Evolutionary conservation across 2,329 filamentous ascomycete genomes (phyloP), one percentile per base, ranked within the genome.

Genomic region (Neocatenulostroma microsporum): DNA sequence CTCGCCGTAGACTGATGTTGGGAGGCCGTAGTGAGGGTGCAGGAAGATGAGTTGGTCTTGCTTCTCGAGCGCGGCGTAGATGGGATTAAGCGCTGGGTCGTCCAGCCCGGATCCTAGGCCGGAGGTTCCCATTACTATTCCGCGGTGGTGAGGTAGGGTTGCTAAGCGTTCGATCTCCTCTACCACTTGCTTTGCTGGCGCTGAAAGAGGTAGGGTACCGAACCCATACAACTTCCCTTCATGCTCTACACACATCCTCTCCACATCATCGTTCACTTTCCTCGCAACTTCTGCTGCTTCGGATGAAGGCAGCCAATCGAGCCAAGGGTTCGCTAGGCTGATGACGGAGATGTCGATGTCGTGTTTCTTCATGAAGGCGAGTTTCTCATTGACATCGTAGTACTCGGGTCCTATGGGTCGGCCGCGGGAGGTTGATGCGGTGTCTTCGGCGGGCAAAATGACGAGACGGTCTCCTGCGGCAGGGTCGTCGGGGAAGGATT

Each of bases 11-110:
- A 93, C 84, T 7, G 78, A 74, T 41, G 75, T 74, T 0, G 86
- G 87, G 2, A 95, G 73, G 1, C 88, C 88, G 57, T 95, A 94
- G 62, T 95, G 88, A 19, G 88, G 88, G 61, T 95, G 88, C 34
- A 95, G 61, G 64, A 95, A 95, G 32, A 94, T 68, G 17, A 83
- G 67, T 21, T 85, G 67, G 6, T 68, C 60, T 0, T 74, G 73
- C 26, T 73, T 70, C 27, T 84, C 76, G 1, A 95, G 62, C 0
- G 80, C 78, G 9, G 70, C 59, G 61, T 86, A 84, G 9, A 95
- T 72, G 0, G 82, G 78, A 23, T 89, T 71, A 18, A 95, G 64
- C 1, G 64, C 62, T 2, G 74, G 70, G 58, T 95, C 88, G 55
- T 95, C 88, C 1, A 95, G 70, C 0, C 88, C 87, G 9, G 73